Evolutionary conservation across 129 eudicot species (phyloP), one percentile per base, ranked within the genome.

Genomic region (Dittrichia graveolens): DNA sequence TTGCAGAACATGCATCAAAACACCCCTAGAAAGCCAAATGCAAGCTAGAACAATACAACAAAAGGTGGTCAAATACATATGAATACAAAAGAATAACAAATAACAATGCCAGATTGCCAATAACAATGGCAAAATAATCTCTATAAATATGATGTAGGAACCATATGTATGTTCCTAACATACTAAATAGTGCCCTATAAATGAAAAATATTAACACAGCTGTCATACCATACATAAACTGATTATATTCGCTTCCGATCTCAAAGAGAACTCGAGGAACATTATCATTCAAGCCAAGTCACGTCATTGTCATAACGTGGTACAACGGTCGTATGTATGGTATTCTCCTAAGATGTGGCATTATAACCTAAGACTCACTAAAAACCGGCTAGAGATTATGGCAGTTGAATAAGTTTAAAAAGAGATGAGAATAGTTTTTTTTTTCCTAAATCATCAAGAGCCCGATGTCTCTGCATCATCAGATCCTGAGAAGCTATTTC

Each of bases 401-500:
- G 39, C 16, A 6, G 15, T 50, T 64, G 19, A 12, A 18, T 40
- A 0, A 24, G 0, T 24, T 0, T 16, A 18, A 44, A 9, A 46
- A 19, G 6, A 6, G 16, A 14, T n/a, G 11, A 7, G n/a, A 7
- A 64, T 4, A 43, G 46, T 44, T 45, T 31, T 11, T 7, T 18
- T 38, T 4, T n/a, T 19, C 2, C 31, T 24, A 24, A 16, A 61
- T 53, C 71, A 42, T 83, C 72, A 76, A 50, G 78, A 77, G 44
- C 61, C 56, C 0, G 75, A 77, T 37, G 69, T 74, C 42, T 80
- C 80, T 16, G 24, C 72, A 9, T 78, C 92, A 55, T 82, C 92
- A 1, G 95, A 91, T 38, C 82, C 92, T 10, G 95, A 85, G 61
- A 80, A 75, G 70, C 86, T 83, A 48, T 79, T 82, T 59, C 71